Percentiles rank a stretch among this genome's conserved stretches.
Evolutionary conservation across 768 basidiomycete genomes (phyloP).

Genomic region (Lactifluus volemus): DNA sequence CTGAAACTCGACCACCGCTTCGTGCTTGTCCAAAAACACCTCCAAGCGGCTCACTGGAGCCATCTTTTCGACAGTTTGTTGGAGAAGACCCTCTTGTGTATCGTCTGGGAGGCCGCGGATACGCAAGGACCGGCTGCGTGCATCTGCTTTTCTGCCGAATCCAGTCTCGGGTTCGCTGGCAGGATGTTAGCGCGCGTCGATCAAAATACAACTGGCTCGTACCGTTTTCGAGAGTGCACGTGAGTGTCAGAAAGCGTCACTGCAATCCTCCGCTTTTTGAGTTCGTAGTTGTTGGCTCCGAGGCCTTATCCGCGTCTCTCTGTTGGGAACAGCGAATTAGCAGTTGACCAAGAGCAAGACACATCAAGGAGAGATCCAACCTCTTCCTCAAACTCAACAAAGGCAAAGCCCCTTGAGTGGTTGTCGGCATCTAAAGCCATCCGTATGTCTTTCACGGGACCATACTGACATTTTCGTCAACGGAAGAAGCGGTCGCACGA

Average conservation of each 20-base stretch:
- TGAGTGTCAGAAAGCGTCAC: slow-evolving; percentile 81
- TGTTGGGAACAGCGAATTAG: slow-evolving; percentile 23
- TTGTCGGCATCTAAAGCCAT: slow-evolving; percentile 66
- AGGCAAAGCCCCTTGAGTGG: slow-evolving; percentile 77
- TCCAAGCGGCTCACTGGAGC: slow-evolving; percentile 64
- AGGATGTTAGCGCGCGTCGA: not conserved
- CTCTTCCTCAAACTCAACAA: slow-evolving; percentile 83
- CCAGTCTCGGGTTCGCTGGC: slow-evolving; percentile 42
- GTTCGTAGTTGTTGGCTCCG: slow-evolving; percentile 74
- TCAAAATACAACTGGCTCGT: not conserved
- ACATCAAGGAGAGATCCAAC: slow-evolving; percentile 33
- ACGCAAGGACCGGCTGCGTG: slow-evolving; percentile 63
- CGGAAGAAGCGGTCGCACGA: not conserved
- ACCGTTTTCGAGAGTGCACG: slow-evolving; percentile 24
- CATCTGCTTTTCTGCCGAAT: slow-evolving; percentile 45
- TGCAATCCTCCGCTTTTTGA: slow-evolving; percentile 84
- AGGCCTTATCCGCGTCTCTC: slow-evolving; percentile 68
- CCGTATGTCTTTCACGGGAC: slow-evolving; percentile 71
- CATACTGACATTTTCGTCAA: slow-evolving; percentile 47
- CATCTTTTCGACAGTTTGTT: slow-evolving; percentile 81
- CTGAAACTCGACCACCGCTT: slow-evolving; percentile 59
- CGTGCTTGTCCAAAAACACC: slow-evolving; percentile 50
- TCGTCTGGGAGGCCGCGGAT: slow-evolving; percentile 64
- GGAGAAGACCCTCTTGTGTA: slow-evolving; percentile 85
- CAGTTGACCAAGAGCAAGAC: not conserved